These are phyloP conservation scores for Phytophthora cactorum DNA, from an alignment of 352 stramenopile species.

Conservation along the genomic window DNA sequence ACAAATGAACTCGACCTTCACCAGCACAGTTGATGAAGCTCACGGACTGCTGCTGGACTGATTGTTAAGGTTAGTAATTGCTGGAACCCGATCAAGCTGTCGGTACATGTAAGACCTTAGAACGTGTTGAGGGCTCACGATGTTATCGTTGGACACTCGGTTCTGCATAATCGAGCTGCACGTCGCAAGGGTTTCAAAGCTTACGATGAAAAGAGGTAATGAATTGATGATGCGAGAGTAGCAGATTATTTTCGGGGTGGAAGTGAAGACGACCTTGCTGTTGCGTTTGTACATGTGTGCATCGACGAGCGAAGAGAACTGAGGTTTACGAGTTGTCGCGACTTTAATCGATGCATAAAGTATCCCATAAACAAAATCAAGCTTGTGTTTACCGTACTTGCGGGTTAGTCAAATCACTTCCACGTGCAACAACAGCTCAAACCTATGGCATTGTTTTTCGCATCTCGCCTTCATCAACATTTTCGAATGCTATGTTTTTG, in stretches of 20 bases:
- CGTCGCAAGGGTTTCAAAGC: neutral
- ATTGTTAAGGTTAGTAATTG: neutral
- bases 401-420: neutral
- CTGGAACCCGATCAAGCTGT: neutral
- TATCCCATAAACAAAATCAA: constrained; percentile 5
- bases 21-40: neutral
- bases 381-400: neutral
- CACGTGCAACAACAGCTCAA: too few species aligned
- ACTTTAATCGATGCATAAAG: neutral
- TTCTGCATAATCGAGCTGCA: constrained; percentile 15
- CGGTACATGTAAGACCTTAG: neutral
- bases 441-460: neutral
- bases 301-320: too few species aligned
- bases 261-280: too few species aligned
- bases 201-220: neutral
- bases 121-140: neutral
- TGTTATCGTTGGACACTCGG: constrained; percentile 24
- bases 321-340: too few species aligned
- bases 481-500: neutral
- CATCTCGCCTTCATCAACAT: constrained; percentile 4
- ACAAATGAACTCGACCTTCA: constrained; percentile 1
- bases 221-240: too few species aligned
- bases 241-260: too few species aligned
- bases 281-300: neutral
- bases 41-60: constrained; percentile 4